These are phyloP conservation scores for Corallochytrium limacisporum DNA, from an alignment of 78 protist genomes.

Conservation along the genomic window DNA sequence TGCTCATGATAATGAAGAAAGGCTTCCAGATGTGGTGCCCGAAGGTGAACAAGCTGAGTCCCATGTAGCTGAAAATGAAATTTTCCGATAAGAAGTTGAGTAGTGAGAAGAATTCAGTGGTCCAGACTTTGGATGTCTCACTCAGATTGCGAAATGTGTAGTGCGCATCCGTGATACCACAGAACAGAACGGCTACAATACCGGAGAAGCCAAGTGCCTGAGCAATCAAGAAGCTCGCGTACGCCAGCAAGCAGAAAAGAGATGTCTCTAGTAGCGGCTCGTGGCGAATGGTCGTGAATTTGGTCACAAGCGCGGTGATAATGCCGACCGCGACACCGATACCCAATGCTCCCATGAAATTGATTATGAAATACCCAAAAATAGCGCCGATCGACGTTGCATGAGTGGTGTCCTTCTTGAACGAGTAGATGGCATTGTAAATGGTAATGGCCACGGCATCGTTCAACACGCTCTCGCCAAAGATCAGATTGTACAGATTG, in stretches of 20 bases:
- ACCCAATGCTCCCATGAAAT: slow-evolving; percentile 12
- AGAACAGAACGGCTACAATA: slow-evolving; percentile 55
- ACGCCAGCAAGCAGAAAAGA: neutral
- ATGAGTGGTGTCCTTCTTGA: neutral
- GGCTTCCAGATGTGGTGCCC: slow-evolving; percentile 2
- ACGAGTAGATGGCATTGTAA: neutral
- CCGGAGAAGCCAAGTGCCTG: slow-evolving; percentile 22
- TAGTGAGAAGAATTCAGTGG: slow-evolving; percentile 13
- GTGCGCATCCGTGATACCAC: slow-evolving; percentile 43
- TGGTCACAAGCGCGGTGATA: slow-evolving; percentile 6
- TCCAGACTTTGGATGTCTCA: neutral
- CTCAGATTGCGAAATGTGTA: slow-evolving; percentile 6
- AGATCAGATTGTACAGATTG: slow-evolving; percentile 17
- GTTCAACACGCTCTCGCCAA: slow-evolving; percentile 47
- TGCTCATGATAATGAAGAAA: neutral
- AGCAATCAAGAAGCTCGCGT: slow-evolving; percentile 11
- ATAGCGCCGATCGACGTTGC: neutral
- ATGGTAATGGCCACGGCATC: slow-evolving; percentile 43
- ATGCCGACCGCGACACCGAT: neutral
- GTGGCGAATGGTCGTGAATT: neutral
- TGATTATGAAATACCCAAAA: neutral
- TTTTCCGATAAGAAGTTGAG: slow-evolving; percentile 27
- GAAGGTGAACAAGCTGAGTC: slow-evolving; percentile 5
- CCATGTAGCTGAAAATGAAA: slow-evolving; percentile 12
- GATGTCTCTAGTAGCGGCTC: slow-evolving; percentile 9